Conservation (phyloP, 768 basidiomycete species). For the Leucocoprinus leucothites region DNA sequence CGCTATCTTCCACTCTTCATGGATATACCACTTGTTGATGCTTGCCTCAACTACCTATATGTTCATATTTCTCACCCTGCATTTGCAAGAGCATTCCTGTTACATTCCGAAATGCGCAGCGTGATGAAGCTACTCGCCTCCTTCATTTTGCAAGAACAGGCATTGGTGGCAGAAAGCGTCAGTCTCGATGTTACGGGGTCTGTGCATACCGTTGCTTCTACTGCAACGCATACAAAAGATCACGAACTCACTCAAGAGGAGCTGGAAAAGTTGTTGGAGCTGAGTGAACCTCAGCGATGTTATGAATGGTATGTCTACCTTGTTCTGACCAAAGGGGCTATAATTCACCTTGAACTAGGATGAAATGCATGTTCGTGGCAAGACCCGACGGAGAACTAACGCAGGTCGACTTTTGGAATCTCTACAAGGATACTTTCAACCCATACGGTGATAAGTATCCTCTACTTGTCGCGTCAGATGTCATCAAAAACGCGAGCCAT, state of each 20-base stretch:
- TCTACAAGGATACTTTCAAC: slow-evolving; percentile 83
- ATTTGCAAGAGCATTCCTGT: slow-evolving; percentile 75
- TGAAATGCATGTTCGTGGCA: slow-evolving; percentile 83
- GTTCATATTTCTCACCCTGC: slow-evolving; percentile 69
- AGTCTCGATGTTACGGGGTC: slow-evolving; percentile 59
- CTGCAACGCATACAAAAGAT: slow-evolving; percentile 42
- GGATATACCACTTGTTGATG: slow-evolving; percentile 69
- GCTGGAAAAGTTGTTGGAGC: slow-evolving; percentile 50
- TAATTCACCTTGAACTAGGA: slow-evolving; percentile 51
- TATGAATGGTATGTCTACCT: slow-evolving; percentile 64
- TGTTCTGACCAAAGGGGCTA: neutral
- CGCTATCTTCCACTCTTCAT: slow-evolving; percentile 70
- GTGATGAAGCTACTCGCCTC: slow-evolving; percentile 67
- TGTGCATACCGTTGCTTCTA: slow-evolving; percentile 56
- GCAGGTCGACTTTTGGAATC: slow-evolving; percentile 94
- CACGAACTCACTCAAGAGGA: slow-evolving; percentile 75
- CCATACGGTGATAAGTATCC: slow-evolving; percentile 54
- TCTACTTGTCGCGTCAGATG: slow-evolving; percentile 82
- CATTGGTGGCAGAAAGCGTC: slow-evolving; percentile 53
- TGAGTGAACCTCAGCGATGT: slow-evolving; percentile 75
- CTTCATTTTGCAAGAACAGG: slow-evolving; percentile 67
- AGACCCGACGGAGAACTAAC: slow-evolving; percentile 79
- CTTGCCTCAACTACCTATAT: slow-evolving; percentile 73
- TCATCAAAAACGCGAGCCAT: slow-evolving; percentile 87
- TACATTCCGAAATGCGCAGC: slow-evolving; percentile 66